These are phyloP conservation scores for Ophiostoma ips DNA, from an alignment of 2,329 filamentous ascomycete genomes.

Conservation along the genomic window DNA sequence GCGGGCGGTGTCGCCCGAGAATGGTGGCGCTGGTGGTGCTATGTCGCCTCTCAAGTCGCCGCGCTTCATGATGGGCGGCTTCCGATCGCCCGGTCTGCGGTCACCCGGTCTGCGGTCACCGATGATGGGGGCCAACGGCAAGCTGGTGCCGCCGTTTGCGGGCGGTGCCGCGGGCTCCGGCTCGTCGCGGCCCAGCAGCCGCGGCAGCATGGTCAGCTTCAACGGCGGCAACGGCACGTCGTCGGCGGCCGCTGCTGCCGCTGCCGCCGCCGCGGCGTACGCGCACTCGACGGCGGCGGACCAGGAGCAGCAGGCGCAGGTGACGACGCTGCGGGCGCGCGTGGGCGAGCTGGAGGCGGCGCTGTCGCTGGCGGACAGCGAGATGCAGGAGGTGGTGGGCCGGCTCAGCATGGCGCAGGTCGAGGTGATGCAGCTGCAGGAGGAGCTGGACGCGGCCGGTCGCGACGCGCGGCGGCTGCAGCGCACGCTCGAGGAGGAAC, in stretches of 20 bases:
- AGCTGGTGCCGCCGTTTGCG: slow-evolving; percentile 9
- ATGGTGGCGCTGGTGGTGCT: too few species aligned
- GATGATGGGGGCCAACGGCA: slow-evolving; percentile 35
- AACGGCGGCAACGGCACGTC: slow-evolving; percentile 25
- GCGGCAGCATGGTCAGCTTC: slow-evolving; percentile 26
- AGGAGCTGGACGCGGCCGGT: slow-evolving; percentile 60
- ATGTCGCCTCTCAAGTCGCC: slow-evolving; percentile 26
- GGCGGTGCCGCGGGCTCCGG: background rate
- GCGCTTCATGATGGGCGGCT: slow-evolving; percentile 22
- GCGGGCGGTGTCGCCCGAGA: slow-evolving; percentile 7
- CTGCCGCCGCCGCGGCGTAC: background rate
- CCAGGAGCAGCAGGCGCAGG: slow-evolving; percentile 59
- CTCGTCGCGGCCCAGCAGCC: slow-evolving; percentile 16
- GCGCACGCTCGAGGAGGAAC: slow-evolving; percentile 50
- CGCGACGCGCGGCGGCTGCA: slow-evolving; percentile 58
- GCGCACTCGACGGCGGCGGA: slow-evolving; percentile 21
- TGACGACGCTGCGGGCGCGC: slow-evolving; percentile 60
- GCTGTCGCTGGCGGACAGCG: slow-evolving; percentile 57
- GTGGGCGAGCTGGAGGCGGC: slow-evolving; percentile 78
- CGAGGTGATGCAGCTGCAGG: slow-evolving; percentile 66
- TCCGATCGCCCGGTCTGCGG: slow-evolving; percentile 14
- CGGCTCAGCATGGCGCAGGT: slow-evolving; percentile 75
- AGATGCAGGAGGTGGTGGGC: slow-evolving; percentile 73
- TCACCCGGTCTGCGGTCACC: slow-evolving; percentile 49
- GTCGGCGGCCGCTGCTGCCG: background rate